Evolutionary conservation across 192 early-diverging fungal genomes (phyloP), one percentile per base, ranked within the genome.

Genomic region (Dissophora ornata): DNA sequence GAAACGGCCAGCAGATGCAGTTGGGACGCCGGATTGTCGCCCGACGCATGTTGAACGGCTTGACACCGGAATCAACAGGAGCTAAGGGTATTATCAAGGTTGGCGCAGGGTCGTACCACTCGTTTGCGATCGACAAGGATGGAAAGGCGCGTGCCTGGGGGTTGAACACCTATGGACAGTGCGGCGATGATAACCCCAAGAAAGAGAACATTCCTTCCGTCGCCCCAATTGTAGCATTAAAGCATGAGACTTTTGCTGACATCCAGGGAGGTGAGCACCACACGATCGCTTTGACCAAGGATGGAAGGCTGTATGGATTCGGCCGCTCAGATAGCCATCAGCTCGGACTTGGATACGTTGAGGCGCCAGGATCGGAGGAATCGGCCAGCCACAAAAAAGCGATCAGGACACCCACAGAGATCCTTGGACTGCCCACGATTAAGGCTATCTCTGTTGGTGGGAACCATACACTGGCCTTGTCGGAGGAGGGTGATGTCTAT

Each of bases 111-210:
- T 86, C 90, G 11, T 94, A 96, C 80, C 90, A 94, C 79, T 91
- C 91, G 7, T 95, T 95, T 68, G 86, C 92, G 2, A 86, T 97
- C 9, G 87, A 89, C 57, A 82, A 85, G 11, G 77, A 85, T 22
- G 87, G 88, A 47, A 71, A 84, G 18, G 79, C 96, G 12, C 94
- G 84, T 62, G 84, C 88, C 15, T 96, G 92, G 88, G 97, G 97
- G 10, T 81, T 96, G 53, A 98, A 98, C 79, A 96, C 95, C 58
- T 93, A 91, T 69, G 88, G 87, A 44, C 97, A 98, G 81, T 90
- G 94, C 62, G 95, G 95, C 38, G 30, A 69, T 18, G 71, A 82
- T 25, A 38, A 60, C 34, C 41, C 63, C 29, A 58, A 68, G 24
- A 80, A 81, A 1, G 81, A 81, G 66, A 54, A 82, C 34, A 79